phyloP scores from a whole-genome alignment of 1,139 yeast species.

The Blastobotrys proliferans region DNA sequence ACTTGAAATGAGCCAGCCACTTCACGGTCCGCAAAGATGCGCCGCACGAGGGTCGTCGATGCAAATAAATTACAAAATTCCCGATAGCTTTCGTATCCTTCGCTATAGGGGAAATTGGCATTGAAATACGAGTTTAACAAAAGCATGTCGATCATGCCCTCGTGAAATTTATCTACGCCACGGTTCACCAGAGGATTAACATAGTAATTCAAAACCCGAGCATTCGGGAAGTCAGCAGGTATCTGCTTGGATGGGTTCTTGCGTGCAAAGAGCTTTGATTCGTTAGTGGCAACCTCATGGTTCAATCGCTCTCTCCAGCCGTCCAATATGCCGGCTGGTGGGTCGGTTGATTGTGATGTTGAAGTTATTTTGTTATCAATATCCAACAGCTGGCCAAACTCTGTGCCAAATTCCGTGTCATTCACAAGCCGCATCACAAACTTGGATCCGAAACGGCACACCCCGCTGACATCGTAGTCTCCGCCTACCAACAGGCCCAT shows the following conservation, averaged over 20 bases:
- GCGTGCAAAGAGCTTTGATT: slow-evolving; percentile 20
- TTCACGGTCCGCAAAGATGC: background rate
- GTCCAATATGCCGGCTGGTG: slow-evolving; percentile 4
- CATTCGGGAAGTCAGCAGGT: slow-evolving; percentile 23
- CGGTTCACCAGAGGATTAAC: slow-evolving; percentile 18
- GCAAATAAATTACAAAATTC: slow-evolving; percentile 7
- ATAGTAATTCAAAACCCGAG: slow-evolving; percentile 17
- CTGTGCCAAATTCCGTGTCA: slow-evolving; percentile 26
- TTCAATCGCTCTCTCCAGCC: slow-evolving; percentile 21
- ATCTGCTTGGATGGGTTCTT: slow-evolving; percentile 16
- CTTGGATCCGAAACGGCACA: slow-evolving; percentile 29
- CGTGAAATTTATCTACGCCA: no score
- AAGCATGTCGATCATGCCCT: background rate
- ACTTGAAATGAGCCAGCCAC: background rate
- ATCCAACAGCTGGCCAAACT: slow-evolving; percentile 19
- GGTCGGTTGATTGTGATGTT: background rate
- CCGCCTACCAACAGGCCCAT: slow-evolving; percentile 37
- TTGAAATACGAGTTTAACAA: slow-evolving; percentile 4
- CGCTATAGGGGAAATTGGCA: background rate
- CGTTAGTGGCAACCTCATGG: slow-evolving; percentile 26
- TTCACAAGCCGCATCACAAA: slow-evolving; percentile 28
- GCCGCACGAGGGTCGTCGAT: slow-evolving; percentile 1
- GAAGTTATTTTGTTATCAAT: slow-evolving; percentile 4
- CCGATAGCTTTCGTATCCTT: slow-evolving; percentile 1
- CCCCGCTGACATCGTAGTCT: slow-evolving; percentile 34